phyloP scores from a whole-genome alignment of 192 early-diverging fungal species.

The Gigaspora rosea region DNA sequence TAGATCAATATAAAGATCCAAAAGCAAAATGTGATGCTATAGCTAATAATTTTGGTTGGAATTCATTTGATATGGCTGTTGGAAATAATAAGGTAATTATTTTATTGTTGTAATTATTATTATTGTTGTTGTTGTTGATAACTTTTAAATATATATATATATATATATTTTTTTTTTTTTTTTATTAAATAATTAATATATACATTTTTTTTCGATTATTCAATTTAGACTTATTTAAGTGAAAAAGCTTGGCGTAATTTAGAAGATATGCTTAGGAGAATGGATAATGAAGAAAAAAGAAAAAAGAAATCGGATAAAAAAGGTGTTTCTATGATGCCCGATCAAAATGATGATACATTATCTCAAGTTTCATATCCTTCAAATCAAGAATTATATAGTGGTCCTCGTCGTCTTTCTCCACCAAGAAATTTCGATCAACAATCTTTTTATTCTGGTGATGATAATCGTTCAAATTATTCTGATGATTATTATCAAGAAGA shows the following conservation, averaged over 20 bases:
- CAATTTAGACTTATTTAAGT: conserved; percentile 67
- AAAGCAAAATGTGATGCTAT: conserved; percentile 47
- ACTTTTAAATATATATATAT: not conserved
- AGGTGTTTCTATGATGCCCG: conserved; percentile 9
- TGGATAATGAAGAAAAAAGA: conserved; percentile 66
- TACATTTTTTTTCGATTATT: conserved; percentile 18
- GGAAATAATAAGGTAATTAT: conserved; percentile 52
- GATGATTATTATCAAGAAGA: conserved; percentile 63
- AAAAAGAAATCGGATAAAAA: conserved; percentile 40
- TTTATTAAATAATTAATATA: not conserved
- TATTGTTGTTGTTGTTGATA: not conserved
- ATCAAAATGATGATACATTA: conserved; percentile 10
- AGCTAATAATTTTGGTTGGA: conserved; percentile 64
- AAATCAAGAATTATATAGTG: conserved; percentile 36
- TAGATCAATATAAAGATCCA: conserved; percentile 38
- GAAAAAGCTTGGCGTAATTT: conserved; percentile 81
- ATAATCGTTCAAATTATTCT: conserved; percentile 60
- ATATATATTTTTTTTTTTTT: not conserved
- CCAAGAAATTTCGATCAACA: conserved; percentile 43
- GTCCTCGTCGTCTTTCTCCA: conserved; percentile 35
- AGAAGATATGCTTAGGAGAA: conserved; percentile 76
- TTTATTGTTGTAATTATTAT: not conserved
- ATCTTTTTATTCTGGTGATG: conserved; percentile 49
- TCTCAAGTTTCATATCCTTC: conserved; percentile 20
- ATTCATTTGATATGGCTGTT: conserved; percentile 56